Percentiles rank a stretch among this genome's conserved stretches.
phyloP scores from a whole-genome alignment of 2,329 filamentous ascomycete species.

The Colletotrichum melonis region DNA sequence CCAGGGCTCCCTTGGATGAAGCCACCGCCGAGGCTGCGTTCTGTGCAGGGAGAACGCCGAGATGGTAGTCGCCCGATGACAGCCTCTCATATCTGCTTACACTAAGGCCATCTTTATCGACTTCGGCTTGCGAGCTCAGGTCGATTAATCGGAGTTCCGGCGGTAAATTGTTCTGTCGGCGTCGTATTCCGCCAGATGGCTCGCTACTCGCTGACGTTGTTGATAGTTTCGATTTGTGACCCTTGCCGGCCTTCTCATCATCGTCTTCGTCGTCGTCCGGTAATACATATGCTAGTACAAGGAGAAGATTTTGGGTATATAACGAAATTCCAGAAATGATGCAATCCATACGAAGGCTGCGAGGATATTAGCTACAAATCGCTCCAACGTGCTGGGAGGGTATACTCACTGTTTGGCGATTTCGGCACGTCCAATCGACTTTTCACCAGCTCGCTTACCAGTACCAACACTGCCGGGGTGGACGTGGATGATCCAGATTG shows the following conservation, averaged over 20 bases:
- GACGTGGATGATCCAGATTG: constrained; percentile 95
- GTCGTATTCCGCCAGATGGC: constrained; percentile 73
- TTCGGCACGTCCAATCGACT: constrained; percentile 82
- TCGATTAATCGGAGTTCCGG: constrained; percentile 94
- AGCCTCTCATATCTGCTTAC: constrained; percentile 89
- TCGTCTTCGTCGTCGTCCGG: constrained; percentile 75
- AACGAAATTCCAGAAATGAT: constrained; percentile 97
- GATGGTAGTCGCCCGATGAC: constrained; percentile 90
- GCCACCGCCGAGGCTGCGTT: constrained; percentile 72
- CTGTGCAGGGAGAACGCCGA: constrained; percentile 83
- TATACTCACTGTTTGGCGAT: constrained; percentile 89
- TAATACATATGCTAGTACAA: constrained; percentile 91
- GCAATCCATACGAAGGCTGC: constrained; percentile 92
- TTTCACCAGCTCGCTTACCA: constrained; percentile 76
- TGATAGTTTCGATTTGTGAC: constrained; percentile 56
- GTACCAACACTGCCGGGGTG: constrained; percentile 77
- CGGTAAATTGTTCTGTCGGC: constrained; percentile 82
- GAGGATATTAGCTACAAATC: constrained; percentile 41
- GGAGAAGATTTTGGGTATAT: constrained; percentile 91
- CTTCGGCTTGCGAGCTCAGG: constrained; percentile 84
- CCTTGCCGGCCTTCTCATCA: constrained; percentile 42
- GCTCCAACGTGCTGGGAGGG: too few species aligned
- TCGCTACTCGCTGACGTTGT: constrained; percentile 64
- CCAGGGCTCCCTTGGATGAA: constrained; percentile 78
- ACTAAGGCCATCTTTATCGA: constrained; percentile 87